These are phyloP conservation scores for Geotrichum phurueaensis DNA, from an alignment of 1,139 yeast species.

Conservation along the genomic window DNA sequence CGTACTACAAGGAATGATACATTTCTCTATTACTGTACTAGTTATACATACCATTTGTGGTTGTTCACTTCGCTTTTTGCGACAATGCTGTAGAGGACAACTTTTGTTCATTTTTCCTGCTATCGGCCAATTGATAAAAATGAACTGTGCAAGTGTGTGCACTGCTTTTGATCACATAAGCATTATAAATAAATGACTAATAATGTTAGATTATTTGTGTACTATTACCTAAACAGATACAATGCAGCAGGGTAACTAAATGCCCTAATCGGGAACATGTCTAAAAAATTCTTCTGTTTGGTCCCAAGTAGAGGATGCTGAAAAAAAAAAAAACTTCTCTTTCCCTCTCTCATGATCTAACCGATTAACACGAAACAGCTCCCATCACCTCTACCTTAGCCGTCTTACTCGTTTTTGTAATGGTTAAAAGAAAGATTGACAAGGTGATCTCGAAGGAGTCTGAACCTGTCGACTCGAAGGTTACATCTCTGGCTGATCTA, in stretches of 20 bases:
- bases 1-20: background rate
- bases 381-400: background rate
- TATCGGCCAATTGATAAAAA: no score
- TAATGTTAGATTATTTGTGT: background rate
- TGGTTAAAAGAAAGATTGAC: constrained; percentile 15
- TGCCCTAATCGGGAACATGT: constrained; percentile 6
- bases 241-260: constrained; percentile 9
- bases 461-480: background rate
- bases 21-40: background rate
- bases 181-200: background rate
- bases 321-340: constrained; percentile 1
- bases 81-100: background rate
- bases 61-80: background rate
- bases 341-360: constrained; percentile 4
- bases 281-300: constrained; percentile 1
- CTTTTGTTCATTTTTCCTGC: background rate
- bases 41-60: background rate
- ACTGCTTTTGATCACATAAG: background rate
- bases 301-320: background rate
- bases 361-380: background rate
- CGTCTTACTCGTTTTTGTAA: background rate
- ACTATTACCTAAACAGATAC: background rate
- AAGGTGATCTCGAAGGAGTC: constrained; percentile 2
- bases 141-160: no score
- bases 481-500: constrained; percentile 5